Evolutionary conservation across 2,329 filamentous ascomycete genomes (phyloP).

Genomic region (Epichloe coenophiala): DNA sequence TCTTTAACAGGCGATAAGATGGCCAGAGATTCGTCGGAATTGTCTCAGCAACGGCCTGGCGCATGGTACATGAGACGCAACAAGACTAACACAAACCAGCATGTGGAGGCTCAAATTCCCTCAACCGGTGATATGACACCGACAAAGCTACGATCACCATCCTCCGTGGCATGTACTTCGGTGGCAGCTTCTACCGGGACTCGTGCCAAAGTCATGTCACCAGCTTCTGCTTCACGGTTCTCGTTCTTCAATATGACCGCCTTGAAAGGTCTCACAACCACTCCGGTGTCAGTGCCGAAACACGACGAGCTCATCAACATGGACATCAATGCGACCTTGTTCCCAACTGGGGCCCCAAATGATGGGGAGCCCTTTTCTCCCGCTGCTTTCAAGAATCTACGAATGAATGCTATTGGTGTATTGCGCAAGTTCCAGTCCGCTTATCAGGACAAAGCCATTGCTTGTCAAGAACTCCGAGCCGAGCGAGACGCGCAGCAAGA

Average conservation of each 20-base stretch:
- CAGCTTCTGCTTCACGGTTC: constrained; percentile 21
- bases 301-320: constrained; percentile 43
- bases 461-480: constrained; percentile 35
- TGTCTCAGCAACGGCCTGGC: constrained; percentile 8
- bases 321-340: constrained; percentile 41
- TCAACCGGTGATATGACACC: constrained; percentile 1
- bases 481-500: constrained; percentile 42
- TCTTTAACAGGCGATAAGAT: constrained; percentile 18
- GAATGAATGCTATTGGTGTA: constrained; percentile 40
- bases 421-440: constrained; percentile 43
- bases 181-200: neutral
- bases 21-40: constrained; percentile 4
- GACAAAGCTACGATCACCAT: constrained; percentile 1
- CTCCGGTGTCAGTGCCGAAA: constrained; percentile 14
- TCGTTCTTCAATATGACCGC: constrained; percentile 32
- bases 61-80: constrained; percentile 13
- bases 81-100: constrained; percentile 1
- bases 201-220: constrained; percentile 6
- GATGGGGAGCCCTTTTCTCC: constrained; percentile 42
- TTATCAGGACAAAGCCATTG: constrained; percentile 38
- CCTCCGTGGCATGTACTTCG: neutral
- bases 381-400: constrained; percentile 47
- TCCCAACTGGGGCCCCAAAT: constrained; percentile 28
- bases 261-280: constrained; percentile 17
- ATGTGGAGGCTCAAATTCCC: neutral